phyloP scores from a whole-genome alignment of 2,329 filamentous ascomycete genomes.

The Curvularia spicifera region DNA sequence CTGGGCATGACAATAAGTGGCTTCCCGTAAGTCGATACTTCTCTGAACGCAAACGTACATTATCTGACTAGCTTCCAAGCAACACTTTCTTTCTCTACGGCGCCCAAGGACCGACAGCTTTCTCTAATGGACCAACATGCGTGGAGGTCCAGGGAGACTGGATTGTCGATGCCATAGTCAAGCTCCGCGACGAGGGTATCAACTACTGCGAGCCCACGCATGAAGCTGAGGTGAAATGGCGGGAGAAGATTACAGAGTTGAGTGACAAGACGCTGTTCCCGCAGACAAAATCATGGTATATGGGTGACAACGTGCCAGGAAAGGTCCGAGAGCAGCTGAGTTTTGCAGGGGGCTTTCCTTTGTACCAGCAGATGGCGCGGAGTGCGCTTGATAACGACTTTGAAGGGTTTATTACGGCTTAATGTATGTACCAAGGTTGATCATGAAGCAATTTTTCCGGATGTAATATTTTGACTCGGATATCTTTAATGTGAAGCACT shows the following conservation, averaged over 20 bases:
- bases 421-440: conserved; percentile 2
- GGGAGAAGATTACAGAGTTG: conserved; percentile 48
- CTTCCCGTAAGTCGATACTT: conserved; percentile 31
- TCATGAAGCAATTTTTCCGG: neutral
- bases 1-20: conserved; percentile 53
- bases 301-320: conserved; percentile 55
- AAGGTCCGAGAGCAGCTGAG: conserved; percentile 55
- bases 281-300: conserved; percentile 53
- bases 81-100: conserved; percentile 57
- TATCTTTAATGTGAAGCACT: neutral
- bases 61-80: conserved; percentile 14
- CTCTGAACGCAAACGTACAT: neutral
- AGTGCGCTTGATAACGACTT: conserved; percentile 48
- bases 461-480: neutral
- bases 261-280: conserved; percentile 53
- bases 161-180: conserved; percentile 53
- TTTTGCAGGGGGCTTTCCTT: conserved; percentile 52
- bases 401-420: conserved; percentile 44
- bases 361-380: conserved; percentile 51
- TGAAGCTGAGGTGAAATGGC: conserved; percentile 54
- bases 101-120: conserved; percentile 55
- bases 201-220: conserved; percentile 51
- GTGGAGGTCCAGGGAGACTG: conserved; percentile 55
- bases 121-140: conserved; percentile 55
- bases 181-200: conserved; percentile 47